These are phyloP conservation scores for Fusarium nurragi DNA, from an alignment of 2,329 filamentous ascomycete species.

Conservation along the genomic window DNA sequence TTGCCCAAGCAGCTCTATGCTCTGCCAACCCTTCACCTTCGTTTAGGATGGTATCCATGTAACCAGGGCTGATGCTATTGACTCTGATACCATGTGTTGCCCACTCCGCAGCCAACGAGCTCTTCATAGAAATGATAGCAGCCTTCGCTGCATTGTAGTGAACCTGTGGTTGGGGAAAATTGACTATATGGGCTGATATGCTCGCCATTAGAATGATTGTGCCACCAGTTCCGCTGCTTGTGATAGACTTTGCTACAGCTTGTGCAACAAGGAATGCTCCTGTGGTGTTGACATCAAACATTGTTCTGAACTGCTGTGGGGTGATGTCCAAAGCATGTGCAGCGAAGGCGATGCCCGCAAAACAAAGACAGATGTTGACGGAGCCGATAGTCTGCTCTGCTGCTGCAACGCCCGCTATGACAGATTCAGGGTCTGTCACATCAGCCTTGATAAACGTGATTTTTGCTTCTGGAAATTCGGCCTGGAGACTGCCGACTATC, in stretches of 20 bases:
- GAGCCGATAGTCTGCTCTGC: not conserved
- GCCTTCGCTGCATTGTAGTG: conserved; percentile 69
- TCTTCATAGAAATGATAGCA: conserved; percentile 11
- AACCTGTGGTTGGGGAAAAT: conserved; percentile 76
- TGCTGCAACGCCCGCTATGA: not conserved
- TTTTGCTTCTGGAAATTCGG: not conserved
- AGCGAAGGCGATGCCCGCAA: conserved; percentile 42
- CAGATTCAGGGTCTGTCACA: conserved; percentile 1
- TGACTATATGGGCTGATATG: conserved; percentile 74
- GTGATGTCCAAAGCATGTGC: conserved; percentile 68
- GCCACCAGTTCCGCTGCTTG: conserved; percentile 59
- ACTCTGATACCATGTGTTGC: conserved; percentile 11
- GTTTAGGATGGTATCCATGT: conserved; percentile 20
- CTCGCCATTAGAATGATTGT: conserved; percentile 73
- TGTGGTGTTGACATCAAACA: conserved; percentile 77
- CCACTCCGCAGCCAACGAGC: conserved; percentile 16
- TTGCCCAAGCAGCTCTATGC: conserved; percentile 11
- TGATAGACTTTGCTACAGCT: conserved; percentile 58
- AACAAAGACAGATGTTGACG: conserved; percentile 11
- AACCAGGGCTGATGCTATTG: conserved; percentile 18
- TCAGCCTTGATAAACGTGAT: conserved; percentile 7
- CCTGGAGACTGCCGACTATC: not conserved
- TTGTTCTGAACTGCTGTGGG: conserved; percentile 67
- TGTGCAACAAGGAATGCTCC: conserved; percentile 76
- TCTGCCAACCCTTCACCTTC: conserved; percentile 17